These are phyloP conservation scores for Amphichorda felina DNA, from an alignment of 2,329 filamentous ascomycete genomes.

Conservation along the genomic window DNA sequence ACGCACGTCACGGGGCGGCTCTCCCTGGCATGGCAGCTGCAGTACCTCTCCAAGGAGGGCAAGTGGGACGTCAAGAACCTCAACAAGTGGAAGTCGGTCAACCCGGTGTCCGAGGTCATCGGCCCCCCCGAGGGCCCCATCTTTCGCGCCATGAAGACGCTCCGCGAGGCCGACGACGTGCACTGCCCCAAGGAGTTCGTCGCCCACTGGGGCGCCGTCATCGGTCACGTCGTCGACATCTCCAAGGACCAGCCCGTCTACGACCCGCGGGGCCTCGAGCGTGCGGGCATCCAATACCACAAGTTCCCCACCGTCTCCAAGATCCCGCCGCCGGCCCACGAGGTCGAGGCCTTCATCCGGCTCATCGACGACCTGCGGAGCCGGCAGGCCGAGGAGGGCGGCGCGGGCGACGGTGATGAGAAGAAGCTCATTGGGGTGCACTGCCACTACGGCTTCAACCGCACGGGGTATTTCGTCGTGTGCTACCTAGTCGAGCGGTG, in stretches of 20 bases:
- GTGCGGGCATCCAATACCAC: conserved; percentile 57
- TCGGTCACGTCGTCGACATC: conserved; percentile 79
- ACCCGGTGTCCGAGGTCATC: conserved; percentile 68
- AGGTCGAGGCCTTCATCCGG: conserved; percentile 40
- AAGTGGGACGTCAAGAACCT: conserved; percentile 99
- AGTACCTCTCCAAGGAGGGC: conserved; percentile 75
- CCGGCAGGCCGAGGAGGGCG: conserved; percentile 28
- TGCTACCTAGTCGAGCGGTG: conserved; percentile 81
- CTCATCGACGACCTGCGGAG: conserved; percentile 48
- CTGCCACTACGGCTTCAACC: conserved; percentile 93
- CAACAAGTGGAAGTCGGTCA: conserved; percentile 75
- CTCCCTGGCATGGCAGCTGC: conserved; percentile 80
- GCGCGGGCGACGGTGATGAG: conserved; percentile 25
- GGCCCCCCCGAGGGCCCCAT: conserved; percentile 38
- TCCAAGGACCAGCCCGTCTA: conserved; percentile 86
- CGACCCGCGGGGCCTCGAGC: conserved; percentile 59
- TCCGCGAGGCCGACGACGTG: conserved; percentile 74
- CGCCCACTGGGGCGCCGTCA: conserved; percentile 49
- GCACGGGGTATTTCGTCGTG: conserved; percentile 83
- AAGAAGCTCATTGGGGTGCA: conserved; percentile 64
- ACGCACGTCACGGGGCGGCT: conserved; percentile 65
- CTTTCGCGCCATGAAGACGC: conserved; percentile 86
- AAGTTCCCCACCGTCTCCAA: conserved; percentile 92
- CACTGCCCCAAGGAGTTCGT: conserved; percentile 70
- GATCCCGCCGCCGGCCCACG: conserved; percentile 55